Percentiles rank a stretch among this genome's conserved stretches.
phyloP scores from a whole-genome alignment of 2,329 filamentous ascomycete species.

The Lachnellula hyalina region DNA sequence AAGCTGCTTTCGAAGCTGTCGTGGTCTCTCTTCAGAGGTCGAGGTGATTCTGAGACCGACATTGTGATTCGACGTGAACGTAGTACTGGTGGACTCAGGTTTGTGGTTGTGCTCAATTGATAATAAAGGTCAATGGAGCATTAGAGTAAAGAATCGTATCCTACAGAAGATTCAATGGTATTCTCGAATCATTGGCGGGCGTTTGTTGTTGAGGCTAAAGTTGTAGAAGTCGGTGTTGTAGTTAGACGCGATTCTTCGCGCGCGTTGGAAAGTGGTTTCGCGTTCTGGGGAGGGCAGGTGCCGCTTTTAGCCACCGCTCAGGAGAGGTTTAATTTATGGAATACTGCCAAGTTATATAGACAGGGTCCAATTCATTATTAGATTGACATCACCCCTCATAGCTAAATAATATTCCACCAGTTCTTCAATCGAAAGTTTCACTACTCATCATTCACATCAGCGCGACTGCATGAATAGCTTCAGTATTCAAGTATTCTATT shows the following conservation, averaged over 20 bases:
- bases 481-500: neutral
- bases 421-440: too few species aligned
- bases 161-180: neutral
- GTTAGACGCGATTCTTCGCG: constrained; percentile 8
- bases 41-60: constrained; percentile 1
- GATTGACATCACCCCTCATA: too few species aligned
- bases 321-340: neutral
- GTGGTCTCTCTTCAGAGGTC: constrained; percentile 10
- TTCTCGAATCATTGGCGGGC: neutral
- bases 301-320: neutral
- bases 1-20: constrained; percentile 15
- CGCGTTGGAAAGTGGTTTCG: constrained; percentile 14
- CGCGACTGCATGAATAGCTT: neutral
- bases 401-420: too few species aligned
- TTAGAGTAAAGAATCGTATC: neutral
- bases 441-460: too few species aligned
- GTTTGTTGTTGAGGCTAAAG: constrained; percentile 5
- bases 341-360: too few species aligned
- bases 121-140: neutral
- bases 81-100: too few species aligned
- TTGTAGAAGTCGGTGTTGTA: neutral
- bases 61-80: neutral
- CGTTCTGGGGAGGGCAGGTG: constrained; percentile 1
- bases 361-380: too few species aligned
- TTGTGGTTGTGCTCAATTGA: neutral